Evolutionary conservation across 495 filamentous ascomycete genomes (phyloP), one percentile per base, ranked within the genome.

Genomic region (Lophiotrema nucula): DNA sequence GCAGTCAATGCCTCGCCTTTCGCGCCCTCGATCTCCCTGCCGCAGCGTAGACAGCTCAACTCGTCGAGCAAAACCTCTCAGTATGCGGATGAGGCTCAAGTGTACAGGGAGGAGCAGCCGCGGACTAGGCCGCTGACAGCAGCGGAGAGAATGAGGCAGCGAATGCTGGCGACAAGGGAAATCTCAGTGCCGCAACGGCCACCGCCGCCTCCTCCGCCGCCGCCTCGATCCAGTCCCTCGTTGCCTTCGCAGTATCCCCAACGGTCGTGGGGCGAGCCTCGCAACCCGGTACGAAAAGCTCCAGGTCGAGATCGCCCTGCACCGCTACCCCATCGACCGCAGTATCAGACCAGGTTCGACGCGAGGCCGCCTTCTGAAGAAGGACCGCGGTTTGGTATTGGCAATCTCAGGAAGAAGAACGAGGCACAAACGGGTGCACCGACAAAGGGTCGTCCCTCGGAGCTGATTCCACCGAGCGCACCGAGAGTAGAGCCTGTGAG

Each of bases 31-130:
- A n/a, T 25, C 19, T 25, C 21, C 23, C 44, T 35, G 1, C 26
- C 48, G 24, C 53, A 61, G 23, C 57, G 56, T 22, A 48, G 69
- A 27, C 28, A 50, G 12, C n/a, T n/a, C n/a, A n/a, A n/a, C n/a
- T n/a, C n/a, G n/a, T n/a, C n/a, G n/a, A n/a, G n/a, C n/a, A n/a
- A 47, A 21, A 41, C 59, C 13, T 38, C 54, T n/a, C 58, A 68
- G 26, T 62, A 61, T 24, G 56, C 65, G 21, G 25, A 41, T 25
- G 60, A 53, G 33, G 63, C 26, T 45, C 37, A 47, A 37, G 52
- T 54, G n/a, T 56, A 53, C 38, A 37, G 48, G 25, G 61, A 65
- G 19, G 56, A 55, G 50, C 23, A 44, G 47, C 46, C 46, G 43
- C 8, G 15, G 15, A 15, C 31, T 35, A 35, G 8, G 15, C 8